phyloP scores from a whole-genome alignment of 129 eudicot genomes.

The Glebionis coronaria region DNA sequence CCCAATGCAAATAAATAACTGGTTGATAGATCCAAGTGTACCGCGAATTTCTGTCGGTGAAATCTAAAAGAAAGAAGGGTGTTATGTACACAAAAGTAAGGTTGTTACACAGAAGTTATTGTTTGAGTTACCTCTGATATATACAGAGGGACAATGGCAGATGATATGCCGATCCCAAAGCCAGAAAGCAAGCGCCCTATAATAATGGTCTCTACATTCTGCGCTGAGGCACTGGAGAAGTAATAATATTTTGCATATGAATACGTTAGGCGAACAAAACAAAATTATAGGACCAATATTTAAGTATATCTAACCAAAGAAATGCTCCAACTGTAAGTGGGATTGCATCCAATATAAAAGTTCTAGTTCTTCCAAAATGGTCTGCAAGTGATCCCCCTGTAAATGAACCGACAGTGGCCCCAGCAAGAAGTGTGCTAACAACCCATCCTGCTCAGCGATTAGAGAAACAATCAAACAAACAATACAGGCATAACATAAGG shows the following conservation, averaged over 20 bases:
- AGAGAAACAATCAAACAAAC: neutral
- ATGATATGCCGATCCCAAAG: conserved; percentile 92
- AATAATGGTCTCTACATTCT: conserved; percentile 66
- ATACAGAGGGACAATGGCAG: conserved; percentile 93
- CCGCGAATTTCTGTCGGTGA: conserved; percentile 99
- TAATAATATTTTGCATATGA: neutral
- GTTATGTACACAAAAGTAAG: conserved; percentile 11
- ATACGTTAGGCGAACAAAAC: neutral
- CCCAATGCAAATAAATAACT: conserved; percentile 84
- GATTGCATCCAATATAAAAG: conserved; percentile 78
- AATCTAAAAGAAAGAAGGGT: conserved; percentile 45
- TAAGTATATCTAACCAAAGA: conserved; percentile 63
- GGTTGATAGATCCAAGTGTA: conserved; percentile 95
- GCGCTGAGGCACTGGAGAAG: conserved; percentile 67
- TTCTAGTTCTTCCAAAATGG: conserved; percentile 75
- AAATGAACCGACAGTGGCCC: conserved; percentile 94
- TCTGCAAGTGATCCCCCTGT: conserved; percentile 95
- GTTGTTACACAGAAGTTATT: neutral
- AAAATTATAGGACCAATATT: neutral
- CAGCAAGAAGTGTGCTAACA: conserved; percentile 93
- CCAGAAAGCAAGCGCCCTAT: conserved; percentile 91
- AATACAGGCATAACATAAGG: neutral
- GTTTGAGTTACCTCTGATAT: conserved; percentile 74
- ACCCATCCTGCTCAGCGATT: conserved; percentile 63
- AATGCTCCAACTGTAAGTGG: conserved; percentile 88